phyloP scores from a whole-genome alignment of 202 grass and related monocot genomes.

The Sporobolus alterniflorus region DNA sequence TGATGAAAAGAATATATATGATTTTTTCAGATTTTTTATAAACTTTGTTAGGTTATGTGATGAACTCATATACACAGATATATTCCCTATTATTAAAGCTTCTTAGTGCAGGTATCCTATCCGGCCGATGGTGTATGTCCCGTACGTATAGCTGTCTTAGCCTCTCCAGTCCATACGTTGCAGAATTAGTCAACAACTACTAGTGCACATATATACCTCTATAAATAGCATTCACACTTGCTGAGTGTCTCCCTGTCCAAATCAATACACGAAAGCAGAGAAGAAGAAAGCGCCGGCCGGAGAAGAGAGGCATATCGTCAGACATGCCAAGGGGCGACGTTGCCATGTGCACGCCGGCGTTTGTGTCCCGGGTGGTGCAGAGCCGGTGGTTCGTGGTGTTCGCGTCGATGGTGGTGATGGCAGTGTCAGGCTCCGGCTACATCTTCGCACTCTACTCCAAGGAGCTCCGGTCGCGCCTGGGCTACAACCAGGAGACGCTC shows the following conservation, averaged over 20 bases:
- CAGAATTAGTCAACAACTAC: background rate
- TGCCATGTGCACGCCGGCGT: constrained; percentile 47
- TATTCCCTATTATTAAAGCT: no score
- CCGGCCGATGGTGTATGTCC: background rate
- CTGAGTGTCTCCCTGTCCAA: background rate
- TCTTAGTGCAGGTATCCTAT: background rate
- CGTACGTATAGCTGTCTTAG: background rate
- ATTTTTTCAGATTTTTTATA: no score
- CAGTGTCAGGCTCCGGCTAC: constrained; percentile 73
- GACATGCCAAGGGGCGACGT: constrained; percentile 39
- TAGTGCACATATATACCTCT: background rate
- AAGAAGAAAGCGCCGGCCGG: background rate
- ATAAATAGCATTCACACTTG: constrained; percentile 12
- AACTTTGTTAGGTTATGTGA: no score
- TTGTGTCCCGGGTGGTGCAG: constrained; percentile 49
- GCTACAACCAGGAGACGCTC: constrained; percentile 92
- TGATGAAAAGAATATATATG: no score
- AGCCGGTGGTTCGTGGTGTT: constrained; percentile 91
- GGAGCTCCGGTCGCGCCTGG: constrained; percentile 68
- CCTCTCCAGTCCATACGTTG: background rate
- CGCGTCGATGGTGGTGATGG: constrained; percentile 85
- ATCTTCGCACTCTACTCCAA: constrained; percentile 90
- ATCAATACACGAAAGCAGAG: no score
- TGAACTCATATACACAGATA: no score
- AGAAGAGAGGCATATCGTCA: background rate